Evolutionary conservation across 352 stramenopile genomes (phyloP).

Genomic region (Globisporangium paddicum): DNA sequence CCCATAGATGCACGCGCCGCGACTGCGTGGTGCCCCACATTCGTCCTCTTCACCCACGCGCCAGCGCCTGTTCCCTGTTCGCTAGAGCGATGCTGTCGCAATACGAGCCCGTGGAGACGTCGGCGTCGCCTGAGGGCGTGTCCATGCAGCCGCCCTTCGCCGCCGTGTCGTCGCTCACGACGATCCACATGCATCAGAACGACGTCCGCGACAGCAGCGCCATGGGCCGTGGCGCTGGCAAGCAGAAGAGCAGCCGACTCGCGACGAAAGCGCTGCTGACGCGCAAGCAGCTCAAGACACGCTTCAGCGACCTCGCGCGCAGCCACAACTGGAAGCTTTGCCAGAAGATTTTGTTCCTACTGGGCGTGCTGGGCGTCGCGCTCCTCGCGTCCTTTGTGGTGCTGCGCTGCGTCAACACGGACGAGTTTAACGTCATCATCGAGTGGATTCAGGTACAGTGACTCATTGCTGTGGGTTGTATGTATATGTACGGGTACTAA

Average conservation of each 20-base stretch:
- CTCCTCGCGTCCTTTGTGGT: constrained; percentile 12
- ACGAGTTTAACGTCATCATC: constrained; percentile 18
- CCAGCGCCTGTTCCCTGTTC: too few relatives aligned
- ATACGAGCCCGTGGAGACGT: constrained; percentile 10
- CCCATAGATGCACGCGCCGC: neutral
- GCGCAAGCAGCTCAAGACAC: constrained; percentile 1
- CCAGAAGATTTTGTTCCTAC: constrained; percentile 5
- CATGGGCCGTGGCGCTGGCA: neutral
- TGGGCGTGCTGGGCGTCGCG: constrained; percentile 8
- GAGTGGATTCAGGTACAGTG: constrained; percentile 20
- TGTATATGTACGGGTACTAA: neutral
- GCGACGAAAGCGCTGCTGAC: neutral
- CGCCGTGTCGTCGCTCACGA: constrained; percentile 12
- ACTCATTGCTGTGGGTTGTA: neutral
- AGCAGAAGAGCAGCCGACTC: neutral
- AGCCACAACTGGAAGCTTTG: constrained; percentile 12
- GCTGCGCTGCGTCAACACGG: constrained; percentile 10
- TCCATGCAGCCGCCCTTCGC: neutral
- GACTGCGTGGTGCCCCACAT: too few relatives aligned
- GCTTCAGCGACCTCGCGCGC: constrained; percentile 10
- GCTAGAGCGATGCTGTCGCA: constrained; percentile 4
- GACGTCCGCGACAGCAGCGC: neutral
- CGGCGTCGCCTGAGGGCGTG: constrained; percentile 3
- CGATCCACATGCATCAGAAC: constrained; percentile 7
- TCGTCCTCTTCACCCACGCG: neutral